These are phyloP conservation scores for Fusarium sp. DNA, from an alignment of 2,329 filamentous ascomycete species.

Conservation along the genomic window DNA sequence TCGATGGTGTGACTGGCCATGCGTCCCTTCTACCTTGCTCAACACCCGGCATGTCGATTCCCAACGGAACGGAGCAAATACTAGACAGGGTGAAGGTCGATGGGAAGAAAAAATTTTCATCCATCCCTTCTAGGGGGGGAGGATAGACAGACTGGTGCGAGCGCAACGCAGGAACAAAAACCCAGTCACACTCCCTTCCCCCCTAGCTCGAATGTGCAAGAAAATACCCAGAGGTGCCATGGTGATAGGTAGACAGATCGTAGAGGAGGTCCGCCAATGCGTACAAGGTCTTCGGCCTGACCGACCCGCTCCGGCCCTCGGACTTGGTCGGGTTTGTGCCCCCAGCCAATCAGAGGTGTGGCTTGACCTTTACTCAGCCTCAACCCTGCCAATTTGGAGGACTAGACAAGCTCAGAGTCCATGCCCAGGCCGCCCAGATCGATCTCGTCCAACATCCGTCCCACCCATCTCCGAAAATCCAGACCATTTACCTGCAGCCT, in stretches of 20 bases:
- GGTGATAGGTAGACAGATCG: conserved; percentile 23
- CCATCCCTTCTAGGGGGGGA: conserved; percentile 10
- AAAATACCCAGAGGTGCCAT: conserved; percentile 9
- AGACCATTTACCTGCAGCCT: conserved; percentile 5
- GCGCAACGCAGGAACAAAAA: conserved; percentile 30
- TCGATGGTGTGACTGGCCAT: conserved; percentile 38
- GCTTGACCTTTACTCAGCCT: conserved; percentile 34
- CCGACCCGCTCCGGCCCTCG: conserved; percentile 38
- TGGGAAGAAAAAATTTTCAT: conserved; percentile 21
- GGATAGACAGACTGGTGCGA: conserved; percentile 2
- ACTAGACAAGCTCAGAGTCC: conserved; percentile 9
- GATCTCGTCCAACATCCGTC: conserved; percentile 24
- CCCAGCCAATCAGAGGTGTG: conserved; percentile 34
- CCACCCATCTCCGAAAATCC: conserved; percentile 22
- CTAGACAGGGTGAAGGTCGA: conserved; percentile 18
- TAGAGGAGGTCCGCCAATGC: conserved; percentile 12
- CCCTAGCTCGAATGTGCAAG: conserved; percentile 9
- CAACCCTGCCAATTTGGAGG: conserved; percentile 7
- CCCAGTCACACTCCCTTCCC: conserved; percentile 12
- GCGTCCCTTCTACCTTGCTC: conserved; percentile 12
- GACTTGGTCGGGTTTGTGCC: conserved; percentile 22
- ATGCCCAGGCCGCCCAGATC: conserved; percentile 30
- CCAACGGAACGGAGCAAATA: conserved; percentile 17
- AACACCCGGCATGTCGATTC: conserved; percentile 13
- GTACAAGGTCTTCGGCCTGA: conserved; percentile 35